Conservation (phyloP, 306 rosid species). For the Cajanus cajan region DNA sequence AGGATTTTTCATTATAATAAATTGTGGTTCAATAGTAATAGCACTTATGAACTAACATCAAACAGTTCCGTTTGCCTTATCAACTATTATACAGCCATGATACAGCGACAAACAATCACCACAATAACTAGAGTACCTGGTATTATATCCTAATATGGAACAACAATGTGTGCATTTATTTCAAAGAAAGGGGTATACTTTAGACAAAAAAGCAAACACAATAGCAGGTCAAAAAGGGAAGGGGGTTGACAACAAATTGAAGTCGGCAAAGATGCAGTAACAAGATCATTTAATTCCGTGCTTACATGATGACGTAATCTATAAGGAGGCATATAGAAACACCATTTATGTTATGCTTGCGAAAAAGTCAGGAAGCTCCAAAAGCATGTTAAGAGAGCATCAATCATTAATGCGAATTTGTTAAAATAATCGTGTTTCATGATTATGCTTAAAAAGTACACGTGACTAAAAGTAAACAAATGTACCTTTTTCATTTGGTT, state of each 20-base stretch:
- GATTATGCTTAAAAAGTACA: neutral
- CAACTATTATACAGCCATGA: conserved; percentile 8
- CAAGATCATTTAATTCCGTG: neutral
- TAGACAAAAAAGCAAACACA: neutral
- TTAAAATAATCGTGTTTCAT: neutral
- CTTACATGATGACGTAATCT: neutral
- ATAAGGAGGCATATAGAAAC: neutral
- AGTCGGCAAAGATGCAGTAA: neutral
- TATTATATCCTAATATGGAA: neutral
- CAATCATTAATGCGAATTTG: neutral
- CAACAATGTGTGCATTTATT: neutral
- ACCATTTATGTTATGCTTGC: neutral
- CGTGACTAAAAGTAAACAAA: neutral
- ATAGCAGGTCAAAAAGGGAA: neutral
- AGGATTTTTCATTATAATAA: conserved; percentile 24
- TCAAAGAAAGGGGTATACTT: neutral
- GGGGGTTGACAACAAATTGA: neutral
- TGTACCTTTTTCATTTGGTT: neutral
- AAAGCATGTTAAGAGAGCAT: neutral
- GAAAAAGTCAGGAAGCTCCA: neutral
- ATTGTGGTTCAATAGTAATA: neutral
- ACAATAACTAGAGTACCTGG: neutral
- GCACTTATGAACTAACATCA: neutral
- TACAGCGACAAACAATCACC: conserved; percentile 2
- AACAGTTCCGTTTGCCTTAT: neutral